These are phyloP conservation scores for Pseudocercospora vitis DNA, from an alignment of 2,329 filamentous ascomycete species.

Conservation along the genomic window DNA sequence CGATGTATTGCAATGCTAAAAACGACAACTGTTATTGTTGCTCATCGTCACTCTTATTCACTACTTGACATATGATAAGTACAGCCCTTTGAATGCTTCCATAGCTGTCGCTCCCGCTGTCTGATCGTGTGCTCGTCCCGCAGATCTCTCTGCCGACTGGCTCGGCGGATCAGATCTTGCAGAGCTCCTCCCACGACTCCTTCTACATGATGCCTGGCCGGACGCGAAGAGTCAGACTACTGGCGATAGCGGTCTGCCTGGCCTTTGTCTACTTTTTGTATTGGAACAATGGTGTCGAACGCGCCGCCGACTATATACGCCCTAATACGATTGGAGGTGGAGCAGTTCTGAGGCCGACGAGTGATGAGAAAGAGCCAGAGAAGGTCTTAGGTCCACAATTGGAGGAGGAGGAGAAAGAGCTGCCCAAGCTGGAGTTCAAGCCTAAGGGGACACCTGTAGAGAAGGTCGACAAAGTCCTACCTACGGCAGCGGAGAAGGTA, in stretches of 20 bases:
- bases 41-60: too few species aligned
- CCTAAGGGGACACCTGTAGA: slow-evolving; percentile 6
- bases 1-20: neutral
- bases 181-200: neutral
- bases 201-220: slow-evolving; percentile 28
- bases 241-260: slow-evolving; percentile 30
- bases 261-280: slow-evolving; percentile 31
- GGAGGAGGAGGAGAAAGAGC: neutral
- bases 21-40: slow-evolving; percentile 2
- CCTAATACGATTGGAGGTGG: slow-evolving; percentile 24
- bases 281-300: slow-evolving; percentile 21
- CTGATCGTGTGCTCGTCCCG: neutral
- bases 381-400: slow-evolving; percentile 1
- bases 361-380: slow-evolving; percentile 14
- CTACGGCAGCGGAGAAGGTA: slow-evolving; percentile 2
- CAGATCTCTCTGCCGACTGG: slow-evolving; percentile 1
- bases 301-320: slow-evolving; percentile 19
- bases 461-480: neutral
- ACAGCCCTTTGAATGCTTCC: neutral
- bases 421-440: slow-evolving; percentile 1
- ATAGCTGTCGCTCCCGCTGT: neutral
- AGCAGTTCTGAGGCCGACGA: slow-evolving; percentile 22
- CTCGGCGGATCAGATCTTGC: neutral
- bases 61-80: too few species aligned
- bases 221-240: slow-evolving; percentile 28